Percentiles rank a stretch among this genome's conserved stretches.
Evolutionary conservation across 495 filamentous ascomycete species (phyloP).

Genomic region (Penicillium malachiteum): DNA sequence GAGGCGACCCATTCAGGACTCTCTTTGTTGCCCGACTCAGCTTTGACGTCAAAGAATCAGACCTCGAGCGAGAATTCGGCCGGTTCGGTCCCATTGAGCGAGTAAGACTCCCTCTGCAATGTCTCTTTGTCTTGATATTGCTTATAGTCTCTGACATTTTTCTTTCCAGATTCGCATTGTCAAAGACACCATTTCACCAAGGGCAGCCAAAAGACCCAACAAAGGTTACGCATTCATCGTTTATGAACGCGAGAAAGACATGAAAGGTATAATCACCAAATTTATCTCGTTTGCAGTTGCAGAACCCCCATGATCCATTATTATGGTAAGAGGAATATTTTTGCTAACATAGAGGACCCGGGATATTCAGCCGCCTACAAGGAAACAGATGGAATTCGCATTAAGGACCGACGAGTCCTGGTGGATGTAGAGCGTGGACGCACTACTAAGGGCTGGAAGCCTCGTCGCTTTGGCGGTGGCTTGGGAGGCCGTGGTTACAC

Average conservation of each 20-base stretch:
- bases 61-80: constrained; percentile 91
- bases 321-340: constrained; percentile 23
- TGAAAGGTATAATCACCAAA: constrained; percentile 80
- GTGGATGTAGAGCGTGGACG: constrained; percentile 97
- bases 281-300: constrained; percentile 5
- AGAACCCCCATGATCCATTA: neutral
- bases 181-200: constrained; percentile 61
- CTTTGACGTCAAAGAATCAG: constrained; percentile 83
- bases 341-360: constrained; percentile 33
- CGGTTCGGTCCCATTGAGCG: constrained; percentile 94
- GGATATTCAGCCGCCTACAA: constrained; percentile 68
- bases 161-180: constrained; percentile 78
- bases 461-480: constrained; percentile 87
- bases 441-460: constrained; percentile 92
- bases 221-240: constrained; percentile 96
- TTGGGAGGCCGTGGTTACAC: constrained; percentile 92
- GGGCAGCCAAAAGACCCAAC: constrained; percentile 79
- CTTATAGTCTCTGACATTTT: constrained; percentile 12
- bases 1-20: constrained; percentile 93
- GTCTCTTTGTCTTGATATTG: neutral
- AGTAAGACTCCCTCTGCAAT: constrained; percentile 41
- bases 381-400: constrained; percentile 85
- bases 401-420: constrained; percentile 86
- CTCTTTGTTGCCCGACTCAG: constrained; percentile 88
- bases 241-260: constrained; percentile 95